These are phyloP conservation scores for Nitzschia putrida DNA, from an alignment of 108 stramenopile genomes.

Conservation along the genomic window DNA sequence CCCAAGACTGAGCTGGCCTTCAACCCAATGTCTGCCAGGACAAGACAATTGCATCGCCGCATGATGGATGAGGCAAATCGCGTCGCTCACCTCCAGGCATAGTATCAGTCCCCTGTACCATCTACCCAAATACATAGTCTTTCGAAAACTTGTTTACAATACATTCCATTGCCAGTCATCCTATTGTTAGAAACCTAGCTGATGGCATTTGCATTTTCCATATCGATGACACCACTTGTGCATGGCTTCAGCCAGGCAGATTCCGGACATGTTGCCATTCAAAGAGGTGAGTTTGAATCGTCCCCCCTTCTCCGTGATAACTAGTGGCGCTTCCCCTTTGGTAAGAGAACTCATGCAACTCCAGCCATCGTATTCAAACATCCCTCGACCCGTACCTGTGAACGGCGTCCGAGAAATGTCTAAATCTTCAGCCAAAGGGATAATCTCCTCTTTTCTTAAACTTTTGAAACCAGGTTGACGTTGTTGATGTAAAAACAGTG, in stretches of 20 bases:
- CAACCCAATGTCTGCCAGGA: background rate
- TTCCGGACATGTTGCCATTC: slow-evolving; percentile 27
- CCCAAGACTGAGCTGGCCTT: slow-evolving; percentile 8
- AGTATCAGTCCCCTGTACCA: background rate
- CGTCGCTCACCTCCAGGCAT: background rate
- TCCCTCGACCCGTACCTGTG: slow-evolving; percentile 43
- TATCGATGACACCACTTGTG: slow-evolving; percentile 41
- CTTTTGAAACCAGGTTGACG: slow-evolving; percentile 24
- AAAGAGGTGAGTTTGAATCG: slow-evolving; percentile 27
- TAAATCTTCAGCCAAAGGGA: slow-evolving; percentile 52
- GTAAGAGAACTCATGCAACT: slow-evolving; percentile 5
- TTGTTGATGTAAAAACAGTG: slow-evolving; percentile 38
- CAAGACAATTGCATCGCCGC: background rate
- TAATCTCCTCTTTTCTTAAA: slow-evolving; percentile 53
- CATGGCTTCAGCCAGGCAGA: slow-evolving; percentile 26
- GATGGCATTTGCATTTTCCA: slow-evolving; percentile 27
- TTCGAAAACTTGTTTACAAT: background rate
- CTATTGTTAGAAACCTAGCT: slow-evolving; percentile 1
- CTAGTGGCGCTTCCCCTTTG: slow-evolving; percentile 57
- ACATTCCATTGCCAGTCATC: too few species aligned
- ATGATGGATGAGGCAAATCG: slow-evolving; percentile 7
- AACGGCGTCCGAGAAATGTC: slow-evolving; percentile 63
- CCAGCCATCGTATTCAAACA: slow-evolving; percentile 20
- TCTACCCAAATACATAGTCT: background rate
- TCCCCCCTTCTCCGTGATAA: slow-evolving; percentile 32